These are phyloP conservation scores for Trichoderma sp. DNA, from an alignment of 2,329 filamentous ascomycete genomes.

Conservation along the genomic window DNA sequence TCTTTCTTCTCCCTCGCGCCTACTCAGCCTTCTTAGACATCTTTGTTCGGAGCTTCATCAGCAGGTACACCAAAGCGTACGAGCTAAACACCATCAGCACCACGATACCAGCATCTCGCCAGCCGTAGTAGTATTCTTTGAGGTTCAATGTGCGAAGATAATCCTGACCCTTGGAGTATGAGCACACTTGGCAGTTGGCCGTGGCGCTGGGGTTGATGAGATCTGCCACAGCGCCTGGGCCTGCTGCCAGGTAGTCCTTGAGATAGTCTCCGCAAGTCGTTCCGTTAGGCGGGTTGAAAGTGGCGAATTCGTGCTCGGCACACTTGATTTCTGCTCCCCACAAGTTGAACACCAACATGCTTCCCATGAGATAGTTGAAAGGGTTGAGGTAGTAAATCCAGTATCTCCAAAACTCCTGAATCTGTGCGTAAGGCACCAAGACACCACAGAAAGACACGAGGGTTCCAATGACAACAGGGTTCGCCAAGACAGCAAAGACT, in stretches of 20 bases:
- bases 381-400: constrained; percentile 68
- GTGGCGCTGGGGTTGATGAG: constrained; percentile 64
- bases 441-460: constrained; percentile 76
- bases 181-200: constrained; percentile 61
- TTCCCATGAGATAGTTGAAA: constrained; percentile 64
- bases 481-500: constrained; percentile 61
- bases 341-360: constrained; percentile 56
- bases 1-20: neutral
- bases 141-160: constrained; percentile 65
- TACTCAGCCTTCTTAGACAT: constrained; percentile 52
- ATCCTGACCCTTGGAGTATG: constrained; percentile 61
- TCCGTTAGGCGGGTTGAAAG: constrained; percentile 54
- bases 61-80: constrained; percentile 52
- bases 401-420: constrained; percentile 69
- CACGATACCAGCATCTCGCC: constrained; percentile 66
- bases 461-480: constrained; percentile 59
- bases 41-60: constrained; percentile 56
- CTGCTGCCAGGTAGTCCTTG: constrained; percentile 50
- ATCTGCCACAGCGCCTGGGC: constrained; percentile 52
- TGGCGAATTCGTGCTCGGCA: constrained; percentile 52
- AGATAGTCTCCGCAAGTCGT: constrained; percentile 65
- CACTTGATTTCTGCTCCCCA: constrained; percentile 55
- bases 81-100: constrained; percentile 59
- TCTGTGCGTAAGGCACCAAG: constrained; percentile 65
- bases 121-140: constrained; percentile 64